Conservation (phyloP, 257 asterid species). For the Solanum chiquidenum region DNA sequence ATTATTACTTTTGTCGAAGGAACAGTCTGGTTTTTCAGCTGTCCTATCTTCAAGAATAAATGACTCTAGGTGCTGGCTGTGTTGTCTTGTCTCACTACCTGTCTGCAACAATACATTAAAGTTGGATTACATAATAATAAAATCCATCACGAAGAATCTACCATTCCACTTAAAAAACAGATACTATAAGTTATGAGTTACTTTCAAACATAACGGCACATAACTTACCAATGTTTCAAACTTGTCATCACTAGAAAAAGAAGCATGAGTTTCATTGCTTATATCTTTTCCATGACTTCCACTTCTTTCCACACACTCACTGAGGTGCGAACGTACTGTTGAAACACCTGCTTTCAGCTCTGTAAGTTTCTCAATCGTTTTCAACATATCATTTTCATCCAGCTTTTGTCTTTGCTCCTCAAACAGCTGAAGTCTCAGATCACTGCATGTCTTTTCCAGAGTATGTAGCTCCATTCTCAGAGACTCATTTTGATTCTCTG, state of each 20-base stretch:
- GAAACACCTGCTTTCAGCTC: slow-evolving; percentile 57
- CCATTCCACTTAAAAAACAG: not conserved
- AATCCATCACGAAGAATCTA: not conserved
- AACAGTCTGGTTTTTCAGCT: not conserved
- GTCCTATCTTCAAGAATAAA: slow-evolving; percentile 7
- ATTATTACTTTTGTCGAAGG: not conserved
- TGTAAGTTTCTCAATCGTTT: slow-evolving; percentile 46
- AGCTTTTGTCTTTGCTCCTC: slow-evolving; percentile 42
- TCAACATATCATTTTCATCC: slow-evolving; percentile 36
- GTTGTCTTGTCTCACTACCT: slow-evolving; percentile 32
- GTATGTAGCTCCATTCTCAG: slow-evolving; percentile 34
- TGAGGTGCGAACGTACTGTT: slow-evolving; percentile 41
- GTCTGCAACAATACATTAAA: slow-evolving; percentile 49
- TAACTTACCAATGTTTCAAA: slow-evolving; percentile 43
- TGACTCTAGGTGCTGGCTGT: slow-evolving; percentile 11
- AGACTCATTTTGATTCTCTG: slow-evolving; percentile 32
- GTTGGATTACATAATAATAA: not conserved
- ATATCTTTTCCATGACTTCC: slow-evolving; percentile 18
- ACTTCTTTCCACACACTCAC: slow-evolving; percentile 22
- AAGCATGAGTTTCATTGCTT: slow-evolving; percentile 4
- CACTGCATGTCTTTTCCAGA: slow-evolving; percentile 32
- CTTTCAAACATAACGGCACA: slow-evolving; percentile 1
- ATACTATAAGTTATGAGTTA: not conserved
- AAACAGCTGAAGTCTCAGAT: slow-evolving; percentile 27
- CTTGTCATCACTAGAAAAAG: slow-evolving; percentile 12